Evolutionary conservation across 2,329 filamentous ascomycete species (phyloP).

Genomic region (Xylariales sp.): DNA sequence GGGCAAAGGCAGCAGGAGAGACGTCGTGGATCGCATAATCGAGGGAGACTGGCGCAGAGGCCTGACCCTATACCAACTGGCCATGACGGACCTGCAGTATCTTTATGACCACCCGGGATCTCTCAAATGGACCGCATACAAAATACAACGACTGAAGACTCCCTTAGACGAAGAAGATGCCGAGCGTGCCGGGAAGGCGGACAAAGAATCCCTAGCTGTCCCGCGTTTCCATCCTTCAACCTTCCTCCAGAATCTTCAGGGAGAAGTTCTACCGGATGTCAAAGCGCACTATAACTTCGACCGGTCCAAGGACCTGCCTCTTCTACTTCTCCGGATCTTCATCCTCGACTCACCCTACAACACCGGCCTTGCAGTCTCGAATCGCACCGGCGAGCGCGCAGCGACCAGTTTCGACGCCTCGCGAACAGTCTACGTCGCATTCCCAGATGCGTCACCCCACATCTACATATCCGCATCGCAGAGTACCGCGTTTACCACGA

Average conservation of each 20-base stretch:
- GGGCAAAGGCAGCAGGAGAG: constrained; percentile 56
- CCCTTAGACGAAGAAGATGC: constrained; percentile 35
- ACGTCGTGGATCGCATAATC: constrained; percentile 58
- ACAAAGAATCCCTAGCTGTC: constrained; percentile 44
- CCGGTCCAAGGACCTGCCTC: constrained; percentile 61
- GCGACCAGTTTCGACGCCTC: constrained; percentile 55
- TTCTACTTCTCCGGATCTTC: constrained; percentile 73
- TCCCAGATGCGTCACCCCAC: constrained; percentile 74
- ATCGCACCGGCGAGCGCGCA: constrained; percentile 15
- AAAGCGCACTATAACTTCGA: constrained; percentile 82
- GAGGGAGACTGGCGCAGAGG: constrained; percentile 67
- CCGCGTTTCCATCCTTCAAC: constrained; percentile 77
- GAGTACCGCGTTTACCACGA: constrained; percentile 33
- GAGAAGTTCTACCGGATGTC: constrained; percentile 69
- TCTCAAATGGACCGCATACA: constrained; percentile 61
- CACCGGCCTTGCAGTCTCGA: constrained; percentile 44
- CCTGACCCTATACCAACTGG: constrained; percentile 60
- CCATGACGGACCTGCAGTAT: constrained; percentile 64
- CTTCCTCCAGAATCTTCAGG: constrained; percentile 72
- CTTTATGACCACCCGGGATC: constrained; percentile 61
- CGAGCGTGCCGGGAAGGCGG: constrained; percentile 31
- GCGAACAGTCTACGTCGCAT: constrained; percentile 73
- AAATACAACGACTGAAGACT: constrained; percentile 48
- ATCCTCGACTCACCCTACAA: constrained; percentile 79
- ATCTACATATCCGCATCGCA: constrained; percentile 61